Evolutionary conservation across 2,329 filamentous ascomycete species (phyloP), one percentile per base, ranked within the genome.

Genomic region (Xylaria sp.): DNA sequence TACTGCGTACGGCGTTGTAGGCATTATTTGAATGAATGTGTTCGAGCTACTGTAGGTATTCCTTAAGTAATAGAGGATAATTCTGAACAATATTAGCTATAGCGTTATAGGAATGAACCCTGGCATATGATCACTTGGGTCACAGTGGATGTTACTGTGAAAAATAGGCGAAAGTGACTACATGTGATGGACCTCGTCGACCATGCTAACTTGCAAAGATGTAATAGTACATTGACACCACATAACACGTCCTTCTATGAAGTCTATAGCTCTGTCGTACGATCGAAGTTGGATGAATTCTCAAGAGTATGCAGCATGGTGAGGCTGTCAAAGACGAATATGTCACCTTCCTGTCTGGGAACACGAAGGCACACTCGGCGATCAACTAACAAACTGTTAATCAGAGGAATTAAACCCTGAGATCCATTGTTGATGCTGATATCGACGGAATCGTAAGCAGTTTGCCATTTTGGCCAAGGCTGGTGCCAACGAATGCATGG

Each of bases 401-500:
- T 22, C 7, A 69, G 44, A 13, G 54, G 42, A 15, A 63, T 57
- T 9, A 69, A 33, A 25, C 55, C 54, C 22, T 69, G 63, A 2
- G 66, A 63, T 6, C 66, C 66, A 22, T 69, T 69, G 3, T 60
- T 49, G 17, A 69, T 69, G 15, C 58, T 66, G 25, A 66, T 61
- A 29, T 63, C 50, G 1, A 47, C 55, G 9, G 38, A 51, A 9
- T 38, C 49, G 15, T 27, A 61, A 13, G 62, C 1, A 5, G 33
- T 66, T 50, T 44, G 53, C 53, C 57, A 59, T 33, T 36, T 54
- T 36, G 47, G 54, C 63, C 66, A 68, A 11, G 63, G 54, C 25
- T 56, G 63, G 25, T 66, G 63, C 66, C 66, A 69, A 15, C 59
- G 54, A 36, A 69, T 49, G 17, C 66, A 69, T 13, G 63, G 63